phyloP scores from a whole-genome alignment of 2,329 filamentous ascomycete species.

The Aspergillus sp. region DNA sequence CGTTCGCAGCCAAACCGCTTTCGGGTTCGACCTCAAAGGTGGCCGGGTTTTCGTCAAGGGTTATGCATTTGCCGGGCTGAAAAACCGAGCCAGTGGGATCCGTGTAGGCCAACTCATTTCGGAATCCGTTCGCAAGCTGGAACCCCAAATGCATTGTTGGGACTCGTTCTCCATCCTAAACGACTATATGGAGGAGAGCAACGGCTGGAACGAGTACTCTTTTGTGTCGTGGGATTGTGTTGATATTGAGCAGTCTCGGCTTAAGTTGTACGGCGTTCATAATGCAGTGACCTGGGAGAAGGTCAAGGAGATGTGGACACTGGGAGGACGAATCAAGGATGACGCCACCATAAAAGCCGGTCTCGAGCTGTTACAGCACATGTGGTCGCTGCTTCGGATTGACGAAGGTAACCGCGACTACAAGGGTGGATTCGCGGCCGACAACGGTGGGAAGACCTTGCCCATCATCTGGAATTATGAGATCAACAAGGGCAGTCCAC shows the following conservation, averaged over 20 bases:
- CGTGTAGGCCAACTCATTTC: background rate
- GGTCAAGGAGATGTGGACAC: constrained; percentile 6
- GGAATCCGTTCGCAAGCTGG: constrained; percentile 1
- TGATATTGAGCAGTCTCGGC: constrained; percentile 2
- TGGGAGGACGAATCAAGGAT: constrained; percentile 1
- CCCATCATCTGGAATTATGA: constrained; percentile 14
- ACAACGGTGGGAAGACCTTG: background rate
- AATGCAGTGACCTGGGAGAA: constrained; percentile 1
- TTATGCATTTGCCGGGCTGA: constrained; percentile 11
- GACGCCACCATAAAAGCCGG: background rate
- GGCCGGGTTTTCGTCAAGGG: constrained; percentile 10
- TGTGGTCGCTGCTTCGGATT: constrained; percentile 2
- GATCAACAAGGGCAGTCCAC: constrained; percentile 3
- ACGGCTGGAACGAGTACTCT: constrained; percentile 4
- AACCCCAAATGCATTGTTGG: background rate
- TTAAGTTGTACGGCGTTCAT: constrained; percentile 6
- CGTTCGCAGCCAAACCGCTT: constrained; percentile 9
- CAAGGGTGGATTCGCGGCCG: background rate
- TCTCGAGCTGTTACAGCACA: background rate
- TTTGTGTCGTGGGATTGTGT: constrained; percentile 12
- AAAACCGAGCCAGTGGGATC: constrained; percentile 1
- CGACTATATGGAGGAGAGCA: constrained; percentile 5
- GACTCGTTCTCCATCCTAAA: background rate
- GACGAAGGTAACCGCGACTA: constrained; percentile 1
- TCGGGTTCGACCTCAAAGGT: constrained; percentile 12